A percentile compares a stretch with the other conserved stretches of the same genome.
Evolutionary conservation across 768 basidiomycete genomes (phyloP).

Genomic region (Rhizopogon rudus): DNA sequence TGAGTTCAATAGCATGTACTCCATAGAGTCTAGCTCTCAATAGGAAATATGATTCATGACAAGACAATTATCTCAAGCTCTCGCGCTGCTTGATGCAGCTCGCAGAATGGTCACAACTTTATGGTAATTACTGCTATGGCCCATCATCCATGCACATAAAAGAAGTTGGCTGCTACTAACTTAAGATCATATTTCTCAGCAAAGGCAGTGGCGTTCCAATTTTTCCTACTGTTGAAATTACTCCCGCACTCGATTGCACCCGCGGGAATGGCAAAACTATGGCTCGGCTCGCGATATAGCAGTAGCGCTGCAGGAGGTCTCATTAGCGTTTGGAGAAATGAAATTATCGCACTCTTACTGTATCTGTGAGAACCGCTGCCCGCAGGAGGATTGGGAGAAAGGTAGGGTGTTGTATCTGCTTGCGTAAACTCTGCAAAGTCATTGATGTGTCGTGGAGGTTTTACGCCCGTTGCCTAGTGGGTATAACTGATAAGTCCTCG

Average conservation of each 20-base stretch:
- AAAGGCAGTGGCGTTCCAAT: neutral
- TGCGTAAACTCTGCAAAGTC: neutral
- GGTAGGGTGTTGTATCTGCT: neutral
- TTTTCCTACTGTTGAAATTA: neutral
- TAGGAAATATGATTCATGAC: too few species aligned
- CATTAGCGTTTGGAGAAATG: neutral
- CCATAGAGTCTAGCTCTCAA: too few species aligned
- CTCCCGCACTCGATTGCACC: neutral
- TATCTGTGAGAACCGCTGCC: neutral
- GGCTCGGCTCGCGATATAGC: neutral
- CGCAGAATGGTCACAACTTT: too few species aligned
- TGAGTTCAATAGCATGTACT: too few species aligned
- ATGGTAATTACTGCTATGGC: too few species aligned
- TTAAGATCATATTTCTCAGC: neutral
- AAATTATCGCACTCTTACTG: neutral
- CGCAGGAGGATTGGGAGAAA: neutral
- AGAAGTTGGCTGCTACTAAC: neutral
- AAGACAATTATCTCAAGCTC: too few species aligned
- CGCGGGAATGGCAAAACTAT: neutral
- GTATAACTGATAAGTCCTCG: neutral
- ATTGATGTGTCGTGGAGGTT: neutral
- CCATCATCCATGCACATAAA: neutral
- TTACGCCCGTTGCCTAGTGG: neutral
- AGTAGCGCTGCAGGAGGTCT: neutral
- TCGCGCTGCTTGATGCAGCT: too few species aligned